Percentiles rank a stretch among this genome's conserved stretches.
These are phyloP conservation scores for Aspergillus brunneoviolaceus DNA, from an alignment of 2,329 filamentous ascomycete species.

Conservation along the genomic window DNA sequence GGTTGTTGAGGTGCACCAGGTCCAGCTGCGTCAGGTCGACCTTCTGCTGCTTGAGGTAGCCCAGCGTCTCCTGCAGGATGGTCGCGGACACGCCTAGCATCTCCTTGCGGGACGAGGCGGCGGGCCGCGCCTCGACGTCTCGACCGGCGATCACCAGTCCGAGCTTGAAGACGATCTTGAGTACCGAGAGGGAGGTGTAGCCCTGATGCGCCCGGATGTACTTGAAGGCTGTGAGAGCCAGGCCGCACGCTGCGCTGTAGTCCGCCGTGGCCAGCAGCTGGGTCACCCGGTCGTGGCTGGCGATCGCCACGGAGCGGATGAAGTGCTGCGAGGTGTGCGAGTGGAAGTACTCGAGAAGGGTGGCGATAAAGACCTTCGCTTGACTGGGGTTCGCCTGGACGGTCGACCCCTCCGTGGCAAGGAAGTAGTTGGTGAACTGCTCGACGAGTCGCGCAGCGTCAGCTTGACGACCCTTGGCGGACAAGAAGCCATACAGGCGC, in stretches of 20 bases:
- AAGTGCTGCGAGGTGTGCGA: constrained; percentile 35
- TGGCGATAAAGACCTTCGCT: constrained; percentile 32
- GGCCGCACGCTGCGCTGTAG: constrained; percentile 33
- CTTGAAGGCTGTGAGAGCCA: constrained; percentile 34
- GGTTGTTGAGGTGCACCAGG: constrained; percentile 43
- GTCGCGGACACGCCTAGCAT: constrained; percentile 41
- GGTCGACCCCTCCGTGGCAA: constrained; percentile 29
- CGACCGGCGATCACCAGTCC: constrained; percentile 38
- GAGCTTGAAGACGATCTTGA: constrained; percentile 39
- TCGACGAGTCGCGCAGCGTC: constrained; percentile 28
- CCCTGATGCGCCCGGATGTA: constrained; percentile 35
- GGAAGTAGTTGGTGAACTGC: constrained; percentile 35
- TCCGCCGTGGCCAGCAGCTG: constrained; percentile 30
- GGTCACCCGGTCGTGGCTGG: constrained; percentile 28
- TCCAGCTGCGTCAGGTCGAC: constrained; percentile 47
- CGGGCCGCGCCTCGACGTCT: constrained; percentile 34
- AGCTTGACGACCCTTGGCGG: constrained; percentile 23
- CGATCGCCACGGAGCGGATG: constrained; percentile 39
- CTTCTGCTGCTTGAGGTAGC: constrained; percentile 40
- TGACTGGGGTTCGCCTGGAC: constrained; percentile 25
- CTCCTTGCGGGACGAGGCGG: constrained; percentile 37
- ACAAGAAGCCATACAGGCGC: constrained; percentile 36
- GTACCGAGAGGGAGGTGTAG: constrained; percentile 28
- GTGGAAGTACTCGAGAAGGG: constrained; percentile 35
- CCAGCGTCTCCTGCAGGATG: constrained; percentile 45